A percentile compares a stretch with the other conserved stretches of the same genome.
Evolutionary conservation across 2,329 filamentous ascomycete genomes (phyloP).

Genomic region (Ceratocystiopsis minuta): DNA sequence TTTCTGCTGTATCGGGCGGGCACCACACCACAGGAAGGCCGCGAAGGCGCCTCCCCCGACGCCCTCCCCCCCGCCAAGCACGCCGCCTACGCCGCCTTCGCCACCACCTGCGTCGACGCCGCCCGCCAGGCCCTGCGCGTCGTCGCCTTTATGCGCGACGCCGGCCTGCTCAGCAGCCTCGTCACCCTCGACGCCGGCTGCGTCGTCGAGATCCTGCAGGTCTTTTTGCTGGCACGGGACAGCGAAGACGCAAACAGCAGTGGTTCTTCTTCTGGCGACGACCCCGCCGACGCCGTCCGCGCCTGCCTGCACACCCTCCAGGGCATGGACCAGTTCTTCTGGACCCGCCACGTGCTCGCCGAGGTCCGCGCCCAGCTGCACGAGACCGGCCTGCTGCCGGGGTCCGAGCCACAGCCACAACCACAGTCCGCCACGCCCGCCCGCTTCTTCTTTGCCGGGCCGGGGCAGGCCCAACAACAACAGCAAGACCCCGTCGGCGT

Average conservation of each 20-base stretch:
- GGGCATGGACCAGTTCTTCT: conserved; percentile 14
- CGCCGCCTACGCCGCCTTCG: conserved; percentile 10
- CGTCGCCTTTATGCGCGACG: conserved; percentile 9
- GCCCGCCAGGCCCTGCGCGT: conserved; percentile 9
- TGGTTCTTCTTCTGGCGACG: too few species aligned
- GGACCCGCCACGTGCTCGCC: conserved; percentile 10
- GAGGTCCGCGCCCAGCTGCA: conserved; percentile 13
- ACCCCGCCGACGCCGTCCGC: conserved; percentile 5
- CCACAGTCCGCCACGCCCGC: too few species aligned
- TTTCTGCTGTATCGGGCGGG: conserved; percentile 12
- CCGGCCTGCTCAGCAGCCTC: conserved; percentile 10
- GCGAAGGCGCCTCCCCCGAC: too few species aligned
- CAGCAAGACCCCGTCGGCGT: too few species aligned
- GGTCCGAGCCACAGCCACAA: too few species aligned
- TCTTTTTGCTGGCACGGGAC: conserved; percentile 12
- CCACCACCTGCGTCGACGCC: conserved; percentile 10
- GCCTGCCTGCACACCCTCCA: conserved; percentile 10
- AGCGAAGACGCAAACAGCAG: too few species aligned
- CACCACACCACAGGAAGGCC: too few species aligned
- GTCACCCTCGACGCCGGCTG: conserved; percentile 10
- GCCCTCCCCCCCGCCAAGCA: conserved; percentile 8
- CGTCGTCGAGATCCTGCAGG: conserved; percentile 12
- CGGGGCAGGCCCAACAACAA: too few species aligned
- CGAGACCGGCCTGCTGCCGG: conserved; percentile 10
- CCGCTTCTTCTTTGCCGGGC: too few species aligned